A percentile compares a stretch with the other conserved stretches of the same genome.
phyloP scores from a whole-genome alignment of 2,329 filamentous ascomycete species.

The Colletotrichum kahawae region DNA sequence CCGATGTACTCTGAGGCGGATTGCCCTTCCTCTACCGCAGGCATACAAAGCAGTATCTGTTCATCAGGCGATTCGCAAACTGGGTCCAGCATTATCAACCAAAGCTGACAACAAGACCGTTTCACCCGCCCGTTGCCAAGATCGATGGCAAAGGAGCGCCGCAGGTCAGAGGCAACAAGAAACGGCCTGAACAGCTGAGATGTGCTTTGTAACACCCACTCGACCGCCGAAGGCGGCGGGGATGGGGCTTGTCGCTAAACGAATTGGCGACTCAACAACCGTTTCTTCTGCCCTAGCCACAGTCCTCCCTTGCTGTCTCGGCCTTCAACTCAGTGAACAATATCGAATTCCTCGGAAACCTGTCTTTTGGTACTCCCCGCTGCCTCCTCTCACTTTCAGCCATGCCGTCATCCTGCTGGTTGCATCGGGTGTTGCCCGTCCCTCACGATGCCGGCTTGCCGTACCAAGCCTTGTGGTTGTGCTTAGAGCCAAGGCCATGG shows the following conservation, averaged over 20 bases:
- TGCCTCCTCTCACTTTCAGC: neutral
- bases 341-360: neutral
- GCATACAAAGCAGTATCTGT: neutral
- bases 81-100: neutral
- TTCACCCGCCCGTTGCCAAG: constrained; percentile 15
- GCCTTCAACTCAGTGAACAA: neutral
- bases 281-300: neutral
- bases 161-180: neutral
- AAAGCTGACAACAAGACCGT: neutral
- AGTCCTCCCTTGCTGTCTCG: neutral
- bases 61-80: neutral
- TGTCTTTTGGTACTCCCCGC: neutral
- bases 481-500: neutral
- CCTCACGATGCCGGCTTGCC: constrained; percentile 19
- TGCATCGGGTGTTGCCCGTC: neutral
- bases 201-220: neutral
- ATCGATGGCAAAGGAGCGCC: neutral
- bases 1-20: neutral
- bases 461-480: constrained; percentile 15
- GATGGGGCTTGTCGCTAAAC: neutral
- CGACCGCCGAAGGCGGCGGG: neutral
- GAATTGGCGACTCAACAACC: neutral
- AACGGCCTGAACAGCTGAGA: neutral
- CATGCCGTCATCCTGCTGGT: constrained; percentile 11
- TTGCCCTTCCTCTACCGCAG: neutral